A percentile compares a stretch with the other conserved stretches of the same genome.
These are phyloP conservation scores for Striga asiatica DNA, from an alignment of 257 asterid species.

Conservation along the genomic window DNA sequence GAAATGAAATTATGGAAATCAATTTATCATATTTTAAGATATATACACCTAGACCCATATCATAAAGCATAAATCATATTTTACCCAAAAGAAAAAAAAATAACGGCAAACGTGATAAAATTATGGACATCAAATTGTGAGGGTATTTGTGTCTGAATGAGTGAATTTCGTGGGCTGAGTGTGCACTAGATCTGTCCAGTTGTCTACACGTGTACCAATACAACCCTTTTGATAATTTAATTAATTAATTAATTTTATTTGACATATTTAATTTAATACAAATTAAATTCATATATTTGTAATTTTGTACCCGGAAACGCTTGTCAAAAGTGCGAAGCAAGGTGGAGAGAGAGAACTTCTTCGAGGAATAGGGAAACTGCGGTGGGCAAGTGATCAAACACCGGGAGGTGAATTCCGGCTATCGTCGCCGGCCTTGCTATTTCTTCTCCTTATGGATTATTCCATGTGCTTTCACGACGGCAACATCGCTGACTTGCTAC, in stretches of 20 bases:
- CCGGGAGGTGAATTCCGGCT: not conserved
- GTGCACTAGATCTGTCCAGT: not conserved
- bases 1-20: too few species aligned
- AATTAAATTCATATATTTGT: not conserved
- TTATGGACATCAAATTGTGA: too few species aligned
- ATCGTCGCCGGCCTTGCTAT: constrained; percentile 8
- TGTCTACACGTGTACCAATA: not conserved
- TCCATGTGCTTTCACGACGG: constrained; percentile 63
- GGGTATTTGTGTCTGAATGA: too few species aligned
- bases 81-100: too few species aligned
- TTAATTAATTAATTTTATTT: not conserved
- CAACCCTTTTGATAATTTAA: not conserved
- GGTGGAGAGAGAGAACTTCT: not conserved
- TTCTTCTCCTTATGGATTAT: constrained; percentile 19
- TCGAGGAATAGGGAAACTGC: constrained; percentile 1
- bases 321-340: not conserved
- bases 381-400: not conserved
- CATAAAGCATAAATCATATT: too few species aligned
- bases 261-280: not conserved
- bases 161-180: not conserved
- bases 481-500: constrained; percentile 67
- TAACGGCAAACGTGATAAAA: too few species aligned
- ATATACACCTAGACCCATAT: too few species aligned
- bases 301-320: not conserved
- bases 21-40: too few species aligned